Evolutionary conservation across 2,329 filamentous ascomycete species (phyloP).

Genomic region (Claviceps pusilla): DNA sequence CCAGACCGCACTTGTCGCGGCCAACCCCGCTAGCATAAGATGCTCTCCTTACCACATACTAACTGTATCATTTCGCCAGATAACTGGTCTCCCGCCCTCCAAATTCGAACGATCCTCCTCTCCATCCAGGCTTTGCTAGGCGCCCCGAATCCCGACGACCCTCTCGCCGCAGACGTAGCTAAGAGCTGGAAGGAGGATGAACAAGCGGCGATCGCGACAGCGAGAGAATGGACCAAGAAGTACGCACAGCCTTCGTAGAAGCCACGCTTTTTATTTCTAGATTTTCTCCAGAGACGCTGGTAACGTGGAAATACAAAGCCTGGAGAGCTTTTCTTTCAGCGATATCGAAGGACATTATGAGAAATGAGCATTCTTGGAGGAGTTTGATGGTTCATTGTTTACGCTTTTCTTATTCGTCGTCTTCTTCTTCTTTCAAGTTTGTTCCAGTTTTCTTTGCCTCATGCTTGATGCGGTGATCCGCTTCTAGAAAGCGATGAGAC

Average conservation of each 20-base stretch:
- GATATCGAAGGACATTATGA: conserved; percentile 4
- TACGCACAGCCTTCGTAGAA: conserved; percentile 45
- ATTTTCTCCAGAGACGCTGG: background rate
- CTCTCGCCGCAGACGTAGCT: conserved; percentile 92
- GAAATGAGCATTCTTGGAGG: conserved; percentile 11
- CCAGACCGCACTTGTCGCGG: background rate
- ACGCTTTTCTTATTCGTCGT: background rate
- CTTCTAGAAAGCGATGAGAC: background rate
- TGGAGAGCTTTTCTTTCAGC: conserved; percentile 3
- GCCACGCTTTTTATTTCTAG: background rate
- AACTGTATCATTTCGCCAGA: conserved; percentile 34
- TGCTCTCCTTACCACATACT: background rate
- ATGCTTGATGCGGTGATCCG: background rate
- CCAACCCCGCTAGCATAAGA: background rate
- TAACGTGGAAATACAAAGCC: background rate
- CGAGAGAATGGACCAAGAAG: conserved; percentile 77
- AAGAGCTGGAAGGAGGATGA: conserved; percentile 98
- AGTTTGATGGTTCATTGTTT: conserved; percentile 8
- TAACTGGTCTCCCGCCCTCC: conserved; percentile 96
- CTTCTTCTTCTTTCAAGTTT: background rate
- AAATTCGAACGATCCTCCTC: conserved; percentile 95
- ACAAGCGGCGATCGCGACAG: conserved; percentile 78
- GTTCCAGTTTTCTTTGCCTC: background rate
- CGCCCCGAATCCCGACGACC: conserved; percentile 93
- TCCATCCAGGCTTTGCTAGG: conserved; percentile 95